Conservation (phyloP, 345 rosid genomes). For the Tarenaya hassleriana region DNA sequence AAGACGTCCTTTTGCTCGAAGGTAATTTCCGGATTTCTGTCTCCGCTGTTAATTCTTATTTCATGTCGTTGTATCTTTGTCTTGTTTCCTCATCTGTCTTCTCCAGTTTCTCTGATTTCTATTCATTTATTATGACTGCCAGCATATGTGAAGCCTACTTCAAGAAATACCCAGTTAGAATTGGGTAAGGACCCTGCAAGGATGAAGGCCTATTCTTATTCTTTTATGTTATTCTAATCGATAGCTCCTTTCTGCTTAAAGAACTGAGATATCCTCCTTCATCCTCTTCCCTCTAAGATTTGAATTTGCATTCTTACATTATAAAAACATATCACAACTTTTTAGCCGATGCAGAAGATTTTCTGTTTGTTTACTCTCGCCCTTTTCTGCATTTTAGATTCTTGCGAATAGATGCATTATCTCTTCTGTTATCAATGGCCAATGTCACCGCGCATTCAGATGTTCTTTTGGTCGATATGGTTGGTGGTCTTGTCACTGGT, state of each 20-base stretch:
- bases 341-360: background rate
- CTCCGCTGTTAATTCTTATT: background rate
- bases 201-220: constrained; percentile 1
- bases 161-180: constrained; percentile 71
- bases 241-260: background rate
- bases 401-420: constrained; percentile 72
- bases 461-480: constrained; percentile 80
- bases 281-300: background rate
- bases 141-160: constrained; percentile 95
- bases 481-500: constrained; percentile 91
- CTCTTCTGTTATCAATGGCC: constrained; percentile 80
- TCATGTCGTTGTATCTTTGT: background rate
- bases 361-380: background rate
- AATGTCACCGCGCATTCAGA: constrained; percentile 72
- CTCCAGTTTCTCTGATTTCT: constrained; percentile 10
- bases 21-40: constrained; percentile 32
- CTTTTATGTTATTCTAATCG: background rate
- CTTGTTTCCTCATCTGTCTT: constrained; percentile 1
- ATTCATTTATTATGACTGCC: constrained; percentile 24
- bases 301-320: background rate
- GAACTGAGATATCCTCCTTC: too few species aligned
- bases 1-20: constrained; percentile 72
- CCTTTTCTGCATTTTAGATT: constrained; percentile 40
- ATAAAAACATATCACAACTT: background rate
- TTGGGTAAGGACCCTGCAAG: constrained; percentile 44